Percentiles rank a stretch among this genome's conserved stretches.
phyloP scores from a whole-genome alignment of 495 filamentous ascomycete species.

The Tuber magnatum region DNA sequence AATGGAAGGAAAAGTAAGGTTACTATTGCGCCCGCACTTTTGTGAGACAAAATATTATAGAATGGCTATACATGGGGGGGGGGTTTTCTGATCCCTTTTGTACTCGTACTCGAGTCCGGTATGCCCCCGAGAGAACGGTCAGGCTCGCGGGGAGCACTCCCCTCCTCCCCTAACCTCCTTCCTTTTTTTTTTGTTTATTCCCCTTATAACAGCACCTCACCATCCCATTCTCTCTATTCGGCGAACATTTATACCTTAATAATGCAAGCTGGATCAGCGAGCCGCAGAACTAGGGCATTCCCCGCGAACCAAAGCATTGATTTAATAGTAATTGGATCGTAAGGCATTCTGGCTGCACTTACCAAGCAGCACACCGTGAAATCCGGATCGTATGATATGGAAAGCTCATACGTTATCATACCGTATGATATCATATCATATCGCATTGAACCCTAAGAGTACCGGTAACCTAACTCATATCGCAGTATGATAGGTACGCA shows the following conservation, averaged over 20 bases:
- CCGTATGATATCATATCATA: background rate
- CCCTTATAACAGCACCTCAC: background rate
- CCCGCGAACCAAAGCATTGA: background rate
- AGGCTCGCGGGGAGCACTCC: background rate
- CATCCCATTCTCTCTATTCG: background rate
- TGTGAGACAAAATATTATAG: background rate
- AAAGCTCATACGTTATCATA: background rate
- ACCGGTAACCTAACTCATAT: background rate
- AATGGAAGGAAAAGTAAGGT: background rate
- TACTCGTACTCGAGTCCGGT: background rate
- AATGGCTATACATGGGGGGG: background rate
- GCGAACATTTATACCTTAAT: constrained; percentile 1
- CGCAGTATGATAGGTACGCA: background rate
- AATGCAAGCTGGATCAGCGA: background rate
- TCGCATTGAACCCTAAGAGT: background rate
- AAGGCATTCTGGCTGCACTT: background rate
- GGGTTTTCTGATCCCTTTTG: background rate
- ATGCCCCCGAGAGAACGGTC: background rate
- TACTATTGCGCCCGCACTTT: background rate
- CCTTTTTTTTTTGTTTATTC: background rate
- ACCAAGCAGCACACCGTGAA: background rate
- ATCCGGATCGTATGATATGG: too few species aligned
- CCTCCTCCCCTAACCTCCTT: background rate
- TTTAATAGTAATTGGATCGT: background rate
- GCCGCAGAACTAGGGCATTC: background rate